phyloP scores from a whole-genome alignment of 2,329 filamentous ascomycete genomes.

The Trichoderma sp. region DNA sequence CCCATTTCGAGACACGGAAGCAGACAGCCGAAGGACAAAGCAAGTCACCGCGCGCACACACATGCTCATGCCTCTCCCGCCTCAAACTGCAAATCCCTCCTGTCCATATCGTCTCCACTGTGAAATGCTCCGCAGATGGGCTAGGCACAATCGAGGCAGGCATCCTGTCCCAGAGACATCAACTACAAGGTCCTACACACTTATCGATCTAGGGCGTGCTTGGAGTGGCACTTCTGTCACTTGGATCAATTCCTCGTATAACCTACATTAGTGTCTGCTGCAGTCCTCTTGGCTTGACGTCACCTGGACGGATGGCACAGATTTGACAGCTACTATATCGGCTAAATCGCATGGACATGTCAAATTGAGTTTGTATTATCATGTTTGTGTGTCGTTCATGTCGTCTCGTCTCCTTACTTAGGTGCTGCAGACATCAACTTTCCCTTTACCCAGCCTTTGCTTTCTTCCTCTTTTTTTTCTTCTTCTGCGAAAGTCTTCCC shows the following conservation, averaged over 20 bases:
- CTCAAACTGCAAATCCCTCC: not conserved
- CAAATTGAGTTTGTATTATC: slow-evolving; percentile 20
- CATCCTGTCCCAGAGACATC: not conserved
- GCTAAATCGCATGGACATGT: not conserved
- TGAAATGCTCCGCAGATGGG: not conserved
- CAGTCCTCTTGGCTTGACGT: slow-evolving; percentile 15
- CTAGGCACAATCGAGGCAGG: not conserved
- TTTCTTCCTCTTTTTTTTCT: not conserved
- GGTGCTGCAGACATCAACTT: slow-evolving; percentile 12
- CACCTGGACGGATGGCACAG: not conserved
- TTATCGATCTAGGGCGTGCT: not conserved
- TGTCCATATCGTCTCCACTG: not conserved
- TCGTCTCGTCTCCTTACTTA: slow-evolving; percentile 6
- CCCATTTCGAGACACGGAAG: not conserved
- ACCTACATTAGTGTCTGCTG: slow-evolving; percentile 8
- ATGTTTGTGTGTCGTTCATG: slow-evolving; percentile 16
- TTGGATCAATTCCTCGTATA: slow-evolving; percentile 7
- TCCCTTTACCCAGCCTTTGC: slow-evolving; percentile 15
- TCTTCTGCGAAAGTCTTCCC: slow-evolving; percentile 17
- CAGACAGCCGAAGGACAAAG: not conserved
- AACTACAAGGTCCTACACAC: not conserved
- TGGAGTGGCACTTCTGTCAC: not conserved
- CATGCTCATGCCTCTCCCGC: not conserved
- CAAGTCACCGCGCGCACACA: not conserved
- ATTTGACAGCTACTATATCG: not conserved